A percentile compares a stretch with the other conserved stretches of the same genome.
Conservation (phyloP, 345 rosid species). For the Eucalyptus albens region DNA sequence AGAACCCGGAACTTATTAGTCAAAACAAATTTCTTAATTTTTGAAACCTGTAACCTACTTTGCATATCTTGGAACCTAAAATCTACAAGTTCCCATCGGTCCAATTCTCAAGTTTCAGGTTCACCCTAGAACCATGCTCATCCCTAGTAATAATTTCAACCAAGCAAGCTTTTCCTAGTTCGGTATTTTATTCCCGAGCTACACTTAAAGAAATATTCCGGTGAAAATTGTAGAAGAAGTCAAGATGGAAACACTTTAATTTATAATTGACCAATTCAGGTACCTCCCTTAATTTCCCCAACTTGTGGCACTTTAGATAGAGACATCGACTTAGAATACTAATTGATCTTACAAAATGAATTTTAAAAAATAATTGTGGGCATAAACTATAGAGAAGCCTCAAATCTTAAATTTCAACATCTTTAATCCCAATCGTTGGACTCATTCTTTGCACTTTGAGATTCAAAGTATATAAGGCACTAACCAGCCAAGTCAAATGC, state of each 20-base stretch:
- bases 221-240: neutral
- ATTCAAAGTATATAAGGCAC: neutral
- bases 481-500: neutral
- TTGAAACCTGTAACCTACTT: no score
- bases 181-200: neutral
- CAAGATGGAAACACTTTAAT: neutral
- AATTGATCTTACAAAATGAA: neutral
- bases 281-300: neutral
- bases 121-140: no score
- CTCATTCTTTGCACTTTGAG: neutral
- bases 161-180: neutral
- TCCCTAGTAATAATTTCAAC: no score
- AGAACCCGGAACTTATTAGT: fast-evolving
- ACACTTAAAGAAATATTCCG: neutral
- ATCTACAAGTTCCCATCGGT: no score
- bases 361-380: neutral
- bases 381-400: neutral
- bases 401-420: neutral
- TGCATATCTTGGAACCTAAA: no score
- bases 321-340: neutral
- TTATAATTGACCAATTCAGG: neutral
- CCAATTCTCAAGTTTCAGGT: no score
- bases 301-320: neutral
- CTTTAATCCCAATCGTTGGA: neutral
- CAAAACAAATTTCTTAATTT: no score